Evolutionary conservation across 345 rosid species (phyloP).

Genomic region (Atalantia buxifolia): DNA sequence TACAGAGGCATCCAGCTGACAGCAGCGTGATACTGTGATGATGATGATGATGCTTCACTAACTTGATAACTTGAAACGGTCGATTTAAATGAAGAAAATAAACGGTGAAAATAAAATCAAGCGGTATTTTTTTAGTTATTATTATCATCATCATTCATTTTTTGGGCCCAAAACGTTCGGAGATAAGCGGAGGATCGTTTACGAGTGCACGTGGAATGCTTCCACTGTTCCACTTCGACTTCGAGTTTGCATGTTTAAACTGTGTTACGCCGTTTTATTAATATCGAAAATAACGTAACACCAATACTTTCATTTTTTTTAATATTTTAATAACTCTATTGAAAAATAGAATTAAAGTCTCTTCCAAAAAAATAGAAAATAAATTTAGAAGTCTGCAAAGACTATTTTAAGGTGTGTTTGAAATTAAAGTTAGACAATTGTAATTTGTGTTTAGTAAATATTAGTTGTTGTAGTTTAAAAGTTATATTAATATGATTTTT

Average conservation of each 20-base stretch:
- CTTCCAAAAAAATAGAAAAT: too few relatives aligned
- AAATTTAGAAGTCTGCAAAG: too few relatives aligned
- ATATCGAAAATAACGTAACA: too few relatives aligned
- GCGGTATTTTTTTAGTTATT: background rate
- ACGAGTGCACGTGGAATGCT: background rate
- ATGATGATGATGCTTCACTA: background rate
- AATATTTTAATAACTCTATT: too few relatives aligned
- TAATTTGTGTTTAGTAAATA: too few relatives aligned
- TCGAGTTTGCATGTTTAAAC: too few relatives aligned
- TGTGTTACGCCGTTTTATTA: too few relatives aligned
- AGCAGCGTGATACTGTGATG: background rate
- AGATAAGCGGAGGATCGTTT: background rate
- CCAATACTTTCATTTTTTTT: too few relatives aligned
- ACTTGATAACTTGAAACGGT: background rate
- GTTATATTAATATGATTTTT: too few relatives aligned
- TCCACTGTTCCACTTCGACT: too few relatives aligned
- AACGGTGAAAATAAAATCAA: background rate
- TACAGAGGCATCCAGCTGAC: background rate
- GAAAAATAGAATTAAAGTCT: too few relatives aligned
- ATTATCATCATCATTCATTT: background rate
- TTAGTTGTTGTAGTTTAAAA: rapidly evolving
- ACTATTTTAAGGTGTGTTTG: too few relatives aligned
- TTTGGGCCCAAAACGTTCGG: background rate
- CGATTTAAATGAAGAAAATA: background rate
- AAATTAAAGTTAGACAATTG: rapidly evolving